Evolutionary conservation across 2,329 filamentous ascomycete genomes (phyloP).

Genomic region (Hypoxylon sp.): DNA sequence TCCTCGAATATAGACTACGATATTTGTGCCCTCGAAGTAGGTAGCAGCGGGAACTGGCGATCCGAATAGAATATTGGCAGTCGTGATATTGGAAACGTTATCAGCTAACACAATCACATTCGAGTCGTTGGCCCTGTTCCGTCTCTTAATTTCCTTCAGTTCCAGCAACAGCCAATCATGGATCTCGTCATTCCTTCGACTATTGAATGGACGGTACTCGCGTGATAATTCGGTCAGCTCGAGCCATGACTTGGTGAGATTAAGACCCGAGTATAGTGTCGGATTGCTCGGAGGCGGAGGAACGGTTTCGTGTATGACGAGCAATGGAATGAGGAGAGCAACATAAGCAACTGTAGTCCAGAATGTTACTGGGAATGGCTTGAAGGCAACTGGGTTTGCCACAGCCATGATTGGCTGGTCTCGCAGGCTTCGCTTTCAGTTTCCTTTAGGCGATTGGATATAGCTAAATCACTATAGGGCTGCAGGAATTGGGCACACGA

Average conservation of each 20-base stretch:
- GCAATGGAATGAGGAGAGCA: conserved; percentile 78
- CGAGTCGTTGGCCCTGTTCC: conserved; percentile 66
- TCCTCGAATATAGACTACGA: conserved; percentile 92
- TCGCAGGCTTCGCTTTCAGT: conserved; percentile 21
- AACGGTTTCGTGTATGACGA: conserved; percentile 82
- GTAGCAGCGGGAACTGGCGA: conserved; percentile 62
- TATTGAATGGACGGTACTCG: conserved; percentile 91
- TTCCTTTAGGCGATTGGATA: conserved; percentile 27
- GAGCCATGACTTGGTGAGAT: conserved; percentile 87
- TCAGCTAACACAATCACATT: conserved; percentile 83
- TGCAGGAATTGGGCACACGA: conserved; percentile 33
- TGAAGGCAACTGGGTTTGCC: conserved; percentile 79
- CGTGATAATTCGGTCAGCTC: conserved; percentile 83
- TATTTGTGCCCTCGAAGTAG: conserved; percentile 94
- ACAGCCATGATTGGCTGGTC: conserved; percentile 48
- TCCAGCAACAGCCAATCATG: conserved; percentile 81
- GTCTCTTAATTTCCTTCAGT: conserved; percentile 77
- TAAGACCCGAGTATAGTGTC: conserved; percentile 73
- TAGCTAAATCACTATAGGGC: conserved; percentile 24
- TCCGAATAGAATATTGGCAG: conserved; percentile 57
- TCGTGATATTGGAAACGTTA: conserved; percentile 82
- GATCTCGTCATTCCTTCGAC: conserved; percentile 83
- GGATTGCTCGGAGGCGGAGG: conserved; percentile 73
- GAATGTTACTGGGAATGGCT: conserved; percentile 84
- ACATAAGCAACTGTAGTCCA: conserved; percentile 84